Base-by-base conservation (phyloP, 1,284 basidiomycete species). In the Boletellus deceptivus region DNA sequence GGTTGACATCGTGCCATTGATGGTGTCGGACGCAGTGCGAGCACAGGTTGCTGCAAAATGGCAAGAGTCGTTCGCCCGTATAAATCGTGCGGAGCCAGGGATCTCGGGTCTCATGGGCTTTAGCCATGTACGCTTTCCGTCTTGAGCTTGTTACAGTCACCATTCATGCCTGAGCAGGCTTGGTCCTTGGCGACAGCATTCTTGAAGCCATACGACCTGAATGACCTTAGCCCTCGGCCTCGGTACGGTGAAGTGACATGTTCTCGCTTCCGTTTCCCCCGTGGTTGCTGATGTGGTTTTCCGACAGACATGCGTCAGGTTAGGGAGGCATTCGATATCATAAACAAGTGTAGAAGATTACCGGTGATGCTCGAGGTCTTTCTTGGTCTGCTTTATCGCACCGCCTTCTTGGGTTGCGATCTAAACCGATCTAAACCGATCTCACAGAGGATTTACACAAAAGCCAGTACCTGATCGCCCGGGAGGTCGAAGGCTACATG, bases 11-110 rank as follows among this genome's bases (percentile, higher is more conserved):
- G 27, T 9, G 14, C 9, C 17, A 18, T 53, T 35, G 22, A 82
- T 80, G 80, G 74, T 77, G 18, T 80, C 79, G 2, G 74, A 76
- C 49, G 80, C 81, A 27, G 68, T 85, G 17, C 75, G 75, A 35
- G 73, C 76, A 2, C 83, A 86, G 58, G 81, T 86, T 5, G 76
- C 78, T n/a, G 71, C 77, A 4, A 86, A 86, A 70, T 89, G 86
- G 86, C 82, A 86, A 56, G 77, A 83, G 27, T 74, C 83, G 0
- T 88, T 89, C 62, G 68, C 73, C 17, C 77, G 83, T 18, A 71
- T 89, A 44, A 89, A 89, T 60, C 75, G 77, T 22, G 70, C 71
- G 10, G 72, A 83, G 42, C 78, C 78, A 40, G 86, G 86, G 6
- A 86, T 88, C 51, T 69, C 78, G 10, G 86, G 87, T 10, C 72